Conservation (phyloP, 2,329 filamentous ascomycete genomes). For the Rhynchosporium agropyri region DNA sequence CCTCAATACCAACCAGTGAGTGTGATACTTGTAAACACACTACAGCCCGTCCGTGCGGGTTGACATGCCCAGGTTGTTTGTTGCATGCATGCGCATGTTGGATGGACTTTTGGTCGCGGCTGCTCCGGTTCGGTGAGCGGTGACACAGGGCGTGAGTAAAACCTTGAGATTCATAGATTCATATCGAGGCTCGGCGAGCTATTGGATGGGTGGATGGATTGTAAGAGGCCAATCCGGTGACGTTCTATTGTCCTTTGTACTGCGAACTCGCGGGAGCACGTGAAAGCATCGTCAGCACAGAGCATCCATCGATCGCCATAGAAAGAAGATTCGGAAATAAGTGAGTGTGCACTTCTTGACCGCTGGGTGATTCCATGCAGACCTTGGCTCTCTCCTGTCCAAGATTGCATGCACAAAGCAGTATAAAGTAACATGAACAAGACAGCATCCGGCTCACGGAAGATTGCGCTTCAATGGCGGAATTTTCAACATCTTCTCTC, state of each 20-base stretch:
- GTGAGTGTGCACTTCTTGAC: slow-evolving; percentile 6
- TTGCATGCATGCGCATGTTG: background rate
- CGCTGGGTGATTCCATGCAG: slow-evolving; percentile 16
- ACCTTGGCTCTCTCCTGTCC: slow-evolving; percentile 3
- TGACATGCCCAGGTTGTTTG: background rate
- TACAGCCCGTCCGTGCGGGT: slow-evolving; percentile 11
- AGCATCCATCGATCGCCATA: background rate
- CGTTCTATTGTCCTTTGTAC: background rate
- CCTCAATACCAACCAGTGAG: no score
- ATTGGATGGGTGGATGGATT: background rate
- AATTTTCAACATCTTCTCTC: slow-evolving; percentile 11
- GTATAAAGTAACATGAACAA: slow-evolving; percentile 8
- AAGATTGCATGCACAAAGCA: no score
- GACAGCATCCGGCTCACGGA: slow-evolving; percentile 24
- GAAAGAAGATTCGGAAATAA: slow-evolving; percentile 15
- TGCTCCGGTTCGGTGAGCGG: slow-evolving; percentile 1
- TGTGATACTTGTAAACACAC: background rate
- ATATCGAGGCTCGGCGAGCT: slow-evolving; percentile 5
- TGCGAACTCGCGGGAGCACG: slow-evolving; percentile 17
- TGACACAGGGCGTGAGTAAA: slow-evolving; percentile 13
- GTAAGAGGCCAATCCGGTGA: background rate
- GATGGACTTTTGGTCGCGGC: background rate
- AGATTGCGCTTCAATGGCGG: slow-evolving; percentile 6
- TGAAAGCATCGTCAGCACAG: slow-evolving; percentile 7
- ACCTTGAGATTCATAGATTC: background rate